Percentiles rank a stretch among this genome's conserved stretches.
These are phyloP conservation scores for Auricularia cornea DNA, from an alignment of 768 basidiomycete genomes.

Conservation along the genomic window DNA sequence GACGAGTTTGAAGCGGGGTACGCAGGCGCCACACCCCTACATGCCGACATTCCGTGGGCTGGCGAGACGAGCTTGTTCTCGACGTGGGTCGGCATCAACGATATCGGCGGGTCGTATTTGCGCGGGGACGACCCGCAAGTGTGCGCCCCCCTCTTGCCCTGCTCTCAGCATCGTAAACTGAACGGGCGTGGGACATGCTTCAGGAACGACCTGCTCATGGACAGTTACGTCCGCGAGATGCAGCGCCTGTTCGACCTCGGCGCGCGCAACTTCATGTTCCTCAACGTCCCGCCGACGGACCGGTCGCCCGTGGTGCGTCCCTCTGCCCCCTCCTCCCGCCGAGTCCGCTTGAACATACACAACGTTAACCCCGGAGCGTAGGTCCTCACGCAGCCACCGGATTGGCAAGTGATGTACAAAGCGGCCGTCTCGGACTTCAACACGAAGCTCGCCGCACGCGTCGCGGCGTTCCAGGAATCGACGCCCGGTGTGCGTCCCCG, in stretches of 20 bases:
- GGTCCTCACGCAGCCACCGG: not conserved
- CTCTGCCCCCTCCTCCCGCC: slow-evolving; percentile 33
- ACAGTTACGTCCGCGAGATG: slow-evolving; percentile 42
- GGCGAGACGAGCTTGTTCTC: slow-evolving; percentile 51
- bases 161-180: not conserved
- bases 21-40: too few relatives aligned
- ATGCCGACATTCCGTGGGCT: slow-evolving; percentile 45
- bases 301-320: slow-evolving; percentile 46
- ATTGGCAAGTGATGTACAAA: slow-evolving; percentile 40
- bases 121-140: slow-evolving; percentile 37
- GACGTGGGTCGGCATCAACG: slow-evolving; percentile 65
- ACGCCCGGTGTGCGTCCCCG: slow-evolving; percentile 36
- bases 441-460: slow-evolving; percentile 34
- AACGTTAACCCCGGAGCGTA: slow-evolving; percentile 32
- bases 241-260: slow-evolving; percentile 44
- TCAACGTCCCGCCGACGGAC: slow-evolving; percentile 53
- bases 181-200: too few relatives aligned
- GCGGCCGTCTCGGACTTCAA: slow-evolving; percentile 47
- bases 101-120: slow-evolving; percentile 48
- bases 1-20: slow-evolving; percentile 14
- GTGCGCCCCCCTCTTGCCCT: slow-evolving; percentile 25
- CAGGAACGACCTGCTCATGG: slow-evolving; percentile 41
- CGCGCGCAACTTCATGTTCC: slow-evolving; percentile 53
- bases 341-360: not conserved
- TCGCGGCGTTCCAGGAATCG: slow-evolving; percentile 32